These are phyloP conservation scores for Alternaria consortialis DNA, from an alignment of 2,329 filamentous ascomycete species.

Conservation along the genomic window DNA sequence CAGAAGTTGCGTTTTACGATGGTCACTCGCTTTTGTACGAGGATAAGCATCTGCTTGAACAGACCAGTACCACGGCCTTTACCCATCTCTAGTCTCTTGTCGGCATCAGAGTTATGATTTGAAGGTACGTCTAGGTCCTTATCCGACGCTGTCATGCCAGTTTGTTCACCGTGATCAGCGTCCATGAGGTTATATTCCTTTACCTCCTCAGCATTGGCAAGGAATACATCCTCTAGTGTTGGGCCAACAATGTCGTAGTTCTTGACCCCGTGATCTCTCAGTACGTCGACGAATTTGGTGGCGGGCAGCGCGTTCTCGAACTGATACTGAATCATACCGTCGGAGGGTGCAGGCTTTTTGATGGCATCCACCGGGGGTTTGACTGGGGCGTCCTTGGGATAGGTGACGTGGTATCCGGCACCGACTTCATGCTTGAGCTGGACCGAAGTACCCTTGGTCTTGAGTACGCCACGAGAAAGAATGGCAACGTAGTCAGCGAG, in stretches of 20 bases:
- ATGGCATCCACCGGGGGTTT: slow-evolving; percentile 56
- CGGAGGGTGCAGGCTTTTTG: slow-evolving; percentile 55
- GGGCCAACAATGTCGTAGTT: slow-evolving; percentile 89
- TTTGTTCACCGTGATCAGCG: slow-evolving; percentile 33
- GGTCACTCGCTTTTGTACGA: slow-evolving; percentile 80
- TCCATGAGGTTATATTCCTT: slow-evolving; percentile 59
- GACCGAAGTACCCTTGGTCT: slow-evolving; percentile 83
- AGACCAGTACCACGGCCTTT: slow-evolving; percentile 76
- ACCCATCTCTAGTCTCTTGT: slow-evolving; percentile 59
- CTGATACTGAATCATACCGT: slow-evolving; percentile 78
- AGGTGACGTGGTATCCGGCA: slow-evolving; percentile 78
- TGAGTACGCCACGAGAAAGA: slow-evolving; percentile 82
- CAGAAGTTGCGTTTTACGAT: slow-evolving; percentile 82
- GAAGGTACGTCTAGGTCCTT: slow-evolving; percentile 38
- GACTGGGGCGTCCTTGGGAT: slow-evolving; percentile 53
- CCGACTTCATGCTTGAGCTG: slow-evolving; percentile 84
- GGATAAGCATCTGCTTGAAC: slow-evolving; percentile 72
- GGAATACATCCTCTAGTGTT: slow-evolving; percentile 91
- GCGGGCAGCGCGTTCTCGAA: slow-evolving; percentile 75
- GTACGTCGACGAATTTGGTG: slow-evolving; percentile 72
- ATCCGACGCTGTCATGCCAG: slow-evolving; percentile 21
- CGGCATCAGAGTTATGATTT: slow-evolving; percentile 41
- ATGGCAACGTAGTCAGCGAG: slow-evolving; percentile 90
- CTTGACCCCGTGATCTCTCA: slow-evolving; percentile 72
- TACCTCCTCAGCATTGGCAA: slow-evolving; percentile 84